These are phyloP conservation scores for Teratosphaeriaceae sp. DNA, from an alignment of 2,329 filamentous ascomycete species.

Conservation along the genomic window DNA sequence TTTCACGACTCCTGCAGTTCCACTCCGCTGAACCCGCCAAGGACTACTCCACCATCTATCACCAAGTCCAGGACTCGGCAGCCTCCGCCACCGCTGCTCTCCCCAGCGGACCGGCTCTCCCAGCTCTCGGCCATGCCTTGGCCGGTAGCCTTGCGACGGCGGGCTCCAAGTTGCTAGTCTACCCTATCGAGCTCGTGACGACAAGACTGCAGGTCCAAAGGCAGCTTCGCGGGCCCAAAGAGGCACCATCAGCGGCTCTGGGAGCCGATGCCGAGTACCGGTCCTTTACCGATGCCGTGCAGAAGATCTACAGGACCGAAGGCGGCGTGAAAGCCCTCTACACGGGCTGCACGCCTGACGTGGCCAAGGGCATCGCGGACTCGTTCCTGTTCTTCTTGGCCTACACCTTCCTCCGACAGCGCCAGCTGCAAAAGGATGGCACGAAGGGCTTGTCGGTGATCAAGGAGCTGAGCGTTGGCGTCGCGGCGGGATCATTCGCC, in stretches of 20 bases:
- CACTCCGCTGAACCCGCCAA: slow-evolving; percentile 18
- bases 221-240: slow-evolving; percentile 40
- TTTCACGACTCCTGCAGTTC: slow-evolving; percentile 7
- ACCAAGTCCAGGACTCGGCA: slow-evolving; percentile 19
- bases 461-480: slow-evolving; percentile 69
- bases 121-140: slow-evolving; percentile 72
- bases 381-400: slow-evolving; percentile 83
- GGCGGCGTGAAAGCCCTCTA: slow-evolving; percentile 66
- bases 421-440: slow-evolving; percentile 33
- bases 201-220: slow-evolving; percentile 76
- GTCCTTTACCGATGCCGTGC: slow-evolving; percentile 61
- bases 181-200: slow-evolving; percentile 75
- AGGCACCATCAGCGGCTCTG: slow-evolving; percentile 27
- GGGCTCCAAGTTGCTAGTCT: slow-evolving; percentile 69
- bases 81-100: slow-evolving; percentile 2
- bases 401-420: slow-evolving; percentile 56
- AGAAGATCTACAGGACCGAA: slow-evolving; percentile 63
- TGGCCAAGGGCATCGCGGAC: slow-evolving; percentile 50
- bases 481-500: slow-evolving; percentile 66
- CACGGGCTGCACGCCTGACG: slow-evolving; percentile 38
- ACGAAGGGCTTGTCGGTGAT: slow-evolving; percentile 48
- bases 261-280: slow-evolving; percentile 48
- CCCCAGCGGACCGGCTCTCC: slow-evolving; percentile 44
- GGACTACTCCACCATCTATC: slow-evolving; percentile 26
- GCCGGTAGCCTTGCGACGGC: slow-evolving; percentile 74